Evolutionary conservation across 2,329 filamentous ascomycete genomes (phyloP).

Genomic region (Triangularia verruculosa): DNA sequence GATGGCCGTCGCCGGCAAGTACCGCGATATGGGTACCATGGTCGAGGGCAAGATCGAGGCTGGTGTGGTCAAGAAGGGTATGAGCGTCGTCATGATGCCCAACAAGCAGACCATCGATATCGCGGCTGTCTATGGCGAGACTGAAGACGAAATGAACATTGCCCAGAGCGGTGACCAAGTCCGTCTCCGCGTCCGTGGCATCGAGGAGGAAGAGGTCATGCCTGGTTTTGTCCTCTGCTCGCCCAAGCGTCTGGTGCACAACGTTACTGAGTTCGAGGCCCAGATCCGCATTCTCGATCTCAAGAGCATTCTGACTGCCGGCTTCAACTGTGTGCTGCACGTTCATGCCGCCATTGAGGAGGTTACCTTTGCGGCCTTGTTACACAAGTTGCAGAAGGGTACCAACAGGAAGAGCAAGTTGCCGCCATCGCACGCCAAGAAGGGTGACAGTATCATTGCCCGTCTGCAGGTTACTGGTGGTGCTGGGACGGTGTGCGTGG

Average conservation of each 20-base stretch:
- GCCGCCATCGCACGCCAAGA: conserved; percentile 86
- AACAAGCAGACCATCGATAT: conserved; percentile 80
- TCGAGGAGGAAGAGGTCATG: conserved; percentile 95
- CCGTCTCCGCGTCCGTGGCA: conserved; percentile 83
- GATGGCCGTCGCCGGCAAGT: conserved; percentile 97
- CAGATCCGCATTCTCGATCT: conserved; percentile 94
- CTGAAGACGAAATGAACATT: conserved; percentile 81
- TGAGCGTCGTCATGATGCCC: conserved; percentile 89
- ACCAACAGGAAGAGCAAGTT: conserved; percentile 91
- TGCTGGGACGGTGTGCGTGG: conserved; percentile 84
- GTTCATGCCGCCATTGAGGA: conserved; percentile 97
- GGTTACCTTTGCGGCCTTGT: conserved; percentile 80
- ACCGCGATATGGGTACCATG: conserved; percentile 95
- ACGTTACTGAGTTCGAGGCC: conserved; percentile 84
- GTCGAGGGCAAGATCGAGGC: conserved; percentile 94
- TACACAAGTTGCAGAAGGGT: conserved; percentile 95
- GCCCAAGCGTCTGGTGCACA: conserved; percentile 89
- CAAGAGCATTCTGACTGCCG: conserved; percentile 88
- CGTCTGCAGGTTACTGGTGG: conserved; percentile 83
- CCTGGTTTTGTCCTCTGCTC: conserved; percentile 97
- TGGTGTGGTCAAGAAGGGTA: conserved; percentile 79
- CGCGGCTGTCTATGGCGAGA: conserved; percentile 87
- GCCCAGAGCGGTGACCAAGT: conserved; percentile 94
- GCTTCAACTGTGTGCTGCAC: conserved; percentile 97
- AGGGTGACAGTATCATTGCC: conserved; percentile 81